These are phyloP conservation scores for Aotearoamyces nothofagi DNA, from an alignment of 2,329 filamentous ascomycete species.

Conservation along the genomic window DNA sequence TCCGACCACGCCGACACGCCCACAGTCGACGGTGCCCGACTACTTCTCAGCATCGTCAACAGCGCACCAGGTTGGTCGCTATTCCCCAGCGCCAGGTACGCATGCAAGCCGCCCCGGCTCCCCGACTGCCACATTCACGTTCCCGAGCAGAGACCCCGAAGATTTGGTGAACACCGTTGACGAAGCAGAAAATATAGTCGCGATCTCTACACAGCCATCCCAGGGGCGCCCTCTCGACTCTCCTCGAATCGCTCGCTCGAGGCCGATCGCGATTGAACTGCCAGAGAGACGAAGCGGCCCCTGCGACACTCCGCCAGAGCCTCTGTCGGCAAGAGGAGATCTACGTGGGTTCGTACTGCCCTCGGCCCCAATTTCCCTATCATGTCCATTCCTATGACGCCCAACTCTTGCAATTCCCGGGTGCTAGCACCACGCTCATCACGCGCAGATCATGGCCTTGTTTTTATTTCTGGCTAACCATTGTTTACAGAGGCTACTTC, in stretches of 20 bases:
- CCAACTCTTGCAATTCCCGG: constrained; percentile 3
- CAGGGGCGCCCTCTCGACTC: background rate
- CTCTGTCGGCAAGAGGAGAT: constrained; percentile 42
- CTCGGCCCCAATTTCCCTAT: too few relatives aligned
- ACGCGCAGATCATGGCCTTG: background rate
- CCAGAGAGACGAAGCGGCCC: constrained; percentile 26
- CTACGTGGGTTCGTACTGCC: constrained; percentile 38
- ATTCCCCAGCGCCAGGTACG: background rate
- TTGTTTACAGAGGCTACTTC: constrained; percentile 40
- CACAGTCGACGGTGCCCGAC: background rate
- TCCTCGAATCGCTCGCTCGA: constrained; percentile 18
- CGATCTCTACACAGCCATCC: background rate
- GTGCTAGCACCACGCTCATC: background rate
- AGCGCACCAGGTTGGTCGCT: background rate
- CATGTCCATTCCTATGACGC: too few relatives aligned
- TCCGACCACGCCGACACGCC: too few relatives aligned
- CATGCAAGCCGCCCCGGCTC: background rate
- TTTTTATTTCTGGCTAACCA: too few relatives aligned
- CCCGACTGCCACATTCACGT: too few relatives aligned
- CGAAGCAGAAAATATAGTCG: background rate
- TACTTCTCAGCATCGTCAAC: background rate
- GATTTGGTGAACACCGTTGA: too few relatives aligned
- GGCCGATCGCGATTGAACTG: constrained; percentile 42
- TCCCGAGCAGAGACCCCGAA: too few relatives aligned
- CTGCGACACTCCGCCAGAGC: constrained; percentile 29